Evolutionary conservation across 1,284 basidiomycete genomes (phyloP), one percentile per base, ranked within the genome.

Genomic region (Austroboletus rostrupii): DNA sequence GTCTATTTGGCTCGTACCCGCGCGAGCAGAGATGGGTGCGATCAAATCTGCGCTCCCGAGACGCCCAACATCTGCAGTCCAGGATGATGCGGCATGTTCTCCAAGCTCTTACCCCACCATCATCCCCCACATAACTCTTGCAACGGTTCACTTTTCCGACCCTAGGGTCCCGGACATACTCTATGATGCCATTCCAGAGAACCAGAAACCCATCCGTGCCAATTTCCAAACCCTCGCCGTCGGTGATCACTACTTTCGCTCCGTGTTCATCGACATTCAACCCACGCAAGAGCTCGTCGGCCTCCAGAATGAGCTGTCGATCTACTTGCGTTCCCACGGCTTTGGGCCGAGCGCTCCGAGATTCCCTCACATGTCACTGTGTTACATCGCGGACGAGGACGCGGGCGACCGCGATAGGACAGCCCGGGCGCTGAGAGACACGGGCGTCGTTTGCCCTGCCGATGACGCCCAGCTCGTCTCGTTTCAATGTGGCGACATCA

Each of bases 101-200:
- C 59, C 47, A 23, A 57, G 40, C 55, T 70, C 42, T 79, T 87
- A 82, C 61, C 82, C 83, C 1, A 50, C 57, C 19, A 81, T 88
- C 61, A 61, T 76, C 29, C 85, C 86, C 1, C 87, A 90, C 64
- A 74, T 89, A 57, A 90, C 87, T 1, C 78, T 90, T 31, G 78
- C 76, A 6, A 73, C 77, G 3, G 64, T 81, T 26, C 74, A 78
- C 28, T 43, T 42, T 20, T 45, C 45, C 2, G 49, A 52, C 39
- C 29, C 52, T 1, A 33, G 39, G n/a, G 45, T 47, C 66, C 20
- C 48, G 1, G 56, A 67, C 3, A 49, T 59, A 3, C 69, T 85
- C 16, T 68, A 71, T 5, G 61, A 67, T 1, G 66, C 75, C 3
- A 63, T 85, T 21, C 72, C 76, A 3, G 35, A 56, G 11, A 53